These are phyloP conservation scores for Talaromyces adpressus DNA, from an alignment of 495 filamentous ascomycete genomes.

Conservation along the genomic window DNA sequence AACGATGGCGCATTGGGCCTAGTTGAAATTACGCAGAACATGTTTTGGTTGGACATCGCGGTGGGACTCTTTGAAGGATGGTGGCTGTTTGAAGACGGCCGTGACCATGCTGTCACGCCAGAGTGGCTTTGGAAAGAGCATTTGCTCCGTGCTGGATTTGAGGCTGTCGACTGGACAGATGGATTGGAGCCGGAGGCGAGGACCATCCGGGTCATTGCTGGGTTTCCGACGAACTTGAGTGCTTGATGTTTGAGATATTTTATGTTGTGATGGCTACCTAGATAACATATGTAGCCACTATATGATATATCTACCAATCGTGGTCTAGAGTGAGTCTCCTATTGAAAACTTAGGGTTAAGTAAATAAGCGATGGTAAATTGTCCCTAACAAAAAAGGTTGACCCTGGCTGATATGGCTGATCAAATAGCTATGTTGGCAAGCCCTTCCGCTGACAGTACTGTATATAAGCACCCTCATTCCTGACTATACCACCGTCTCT, in stretches of 20 bases:
- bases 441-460: not conserved
- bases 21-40: conserved; percentile 30
- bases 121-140: conserved; percentile 12
- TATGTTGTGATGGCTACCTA: not conserved
- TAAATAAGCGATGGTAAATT: not conserved
- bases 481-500: not conserved
- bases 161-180: conserved; percentile 14
- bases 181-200: conserved; percentile 10
- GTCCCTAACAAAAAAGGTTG: not conserved
- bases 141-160: conserved; percentile 14
- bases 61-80: conserved; percentile 31
- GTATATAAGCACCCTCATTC: not conserved
- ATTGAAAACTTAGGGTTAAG: not conserved
- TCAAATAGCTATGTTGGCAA: too few relatives aligned
- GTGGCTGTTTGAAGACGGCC: conserved; percentile 27
- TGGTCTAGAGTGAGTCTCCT: not conserved
- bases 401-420: not conserved
- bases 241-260: not conserved
- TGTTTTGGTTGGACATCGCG: conserved; percentile 25
- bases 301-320: not conserved
- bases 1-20: conserved; percentile 29
- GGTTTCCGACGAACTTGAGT: conserved; percentile 10
- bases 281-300: not conserved
- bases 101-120: conserved; percentile 15
- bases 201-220: conserved; percentile 19